These are phyloP conservation scores for Phytomonas francai DNA, from an alignment of 208 protist genomes.

Conservation along the genomic window DNA sequence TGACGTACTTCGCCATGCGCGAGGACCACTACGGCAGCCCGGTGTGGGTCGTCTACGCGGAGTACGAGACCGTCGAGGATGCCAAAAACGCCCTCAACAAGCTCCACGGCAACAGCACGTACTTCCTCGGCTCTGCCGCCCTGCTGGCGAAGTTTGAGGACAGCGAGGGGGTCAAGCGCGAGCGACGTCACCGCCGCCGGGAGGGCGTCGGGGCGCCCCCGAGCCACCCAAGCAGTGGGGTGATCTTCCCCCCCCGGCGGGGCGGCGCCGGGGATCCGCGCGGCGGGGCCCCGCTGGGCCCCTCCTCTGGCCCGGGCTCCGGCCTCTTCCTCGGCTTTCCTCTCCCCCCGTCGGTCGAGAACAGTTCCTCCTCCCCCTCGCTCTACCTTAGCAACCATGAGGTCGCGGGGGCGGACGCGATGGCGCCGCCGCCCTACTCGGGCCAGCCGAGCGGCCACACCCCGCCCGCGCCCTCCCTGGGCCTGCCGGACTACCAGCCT, in stretches of 20 bases:
- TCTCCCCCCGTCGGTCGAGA: neutral
- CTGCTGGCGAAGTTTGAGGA: conserved; percentile 84
- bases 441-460: neutral
- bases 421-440: conserved; percentile 12
- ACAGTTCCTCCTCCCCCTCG: neutral
- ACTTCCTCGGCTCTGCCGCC: conserved; percentile 50
- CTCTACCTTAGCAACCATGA: neutral
- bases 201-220: conserved; percentile 11
- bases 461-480: neutral
- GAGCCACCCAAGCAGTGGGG: neutral
- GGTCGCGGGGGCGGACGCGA: neutral
- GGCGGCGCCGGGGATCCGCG: conserved; percentile 13
- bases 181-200: conserved; percentile 67
- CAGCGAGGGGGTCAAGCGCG: conserved; percentile 64
- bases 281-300: conserved; percentile 1
- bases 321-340: conserved; percentile 19
- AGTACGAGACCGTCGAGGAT: conserved; percentile 62
- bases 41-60: conserved; percentile 83
- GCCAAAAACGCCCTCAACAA: conserved; percentile 48
- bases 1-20: conserved; percentile 84
- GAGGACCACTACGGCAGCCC: conserved; percentile 73
- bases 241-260: neutral
- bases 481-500: neutral
- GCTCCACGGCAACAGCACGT: conserved; percentile 59
- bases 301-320: conserved; percentile 16